These are phyloP conservation scores for Backusella psychrophila DNA, from an alignment of 192 early-diverging fungal genomes.

Conservation along the genomic window DNA sequence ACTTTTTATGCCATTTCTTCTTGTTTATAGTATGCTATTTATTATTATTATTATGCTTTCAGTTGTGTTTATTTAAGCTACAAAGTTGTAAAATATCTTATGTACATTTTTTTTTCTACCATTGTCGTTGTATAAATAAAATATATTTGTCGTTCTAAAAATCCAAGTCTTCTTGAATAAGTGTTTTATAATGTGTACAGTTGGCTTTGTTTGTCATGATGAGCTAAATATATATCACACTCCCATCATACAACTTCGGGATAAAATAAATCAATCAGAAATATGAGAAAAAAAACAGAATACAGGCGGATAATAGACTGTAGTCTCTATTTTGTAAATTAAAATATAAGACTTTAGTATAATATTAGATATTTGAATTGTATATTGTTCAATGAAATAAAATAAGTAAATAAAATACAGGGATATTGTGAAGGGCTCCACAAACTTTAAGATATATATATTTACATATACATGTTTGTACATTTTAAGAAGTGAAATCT, in stretches of 20 bases:
- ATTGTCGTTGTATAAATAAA: constrained; percentile 8
- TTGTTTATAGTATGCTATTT: background rate
- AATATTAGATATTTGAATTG: too few relatives aligned
- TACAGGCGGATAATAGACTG: too few relatives aligned
- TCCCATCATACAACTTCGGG: too few relatives aligned
- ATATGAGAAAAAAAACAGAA: too few relatives aligned
- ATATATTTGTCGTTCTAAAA: constrained; percentile 4
- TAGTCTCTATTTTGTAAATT: too few relatives aligned
- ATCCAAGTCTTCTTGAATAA: background rate
- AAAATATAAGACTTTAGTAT: too few relatives aligned
- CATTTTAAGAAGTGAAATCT: background rate
- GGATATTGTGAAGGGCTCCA: background rate
- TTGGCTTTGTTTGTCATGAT: too few relatives aligned
- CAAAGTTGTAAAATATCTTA: constrained; percentile 1
- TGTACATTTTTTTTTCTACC: background rate
- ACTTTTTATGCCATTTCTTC: background rate
- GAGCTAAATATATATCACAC: too few relatives aligned
- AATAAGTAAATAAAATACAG: too few relatives aligned
- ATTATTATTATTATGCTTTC: background rate
- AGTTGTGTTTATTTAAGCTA: background rate
- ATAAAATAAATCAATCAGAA: too few relatives aligned
- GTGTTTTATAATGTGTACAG: background rate
- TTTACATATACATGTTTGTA: background rate
- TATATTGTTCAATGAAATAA: too few relatives aligned
- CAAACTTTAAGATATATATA: background rate